Evolutionary conservation across 768 basidiomycete species (phyloP).

Genomic region (Lyophyllum semitale): DNA sequence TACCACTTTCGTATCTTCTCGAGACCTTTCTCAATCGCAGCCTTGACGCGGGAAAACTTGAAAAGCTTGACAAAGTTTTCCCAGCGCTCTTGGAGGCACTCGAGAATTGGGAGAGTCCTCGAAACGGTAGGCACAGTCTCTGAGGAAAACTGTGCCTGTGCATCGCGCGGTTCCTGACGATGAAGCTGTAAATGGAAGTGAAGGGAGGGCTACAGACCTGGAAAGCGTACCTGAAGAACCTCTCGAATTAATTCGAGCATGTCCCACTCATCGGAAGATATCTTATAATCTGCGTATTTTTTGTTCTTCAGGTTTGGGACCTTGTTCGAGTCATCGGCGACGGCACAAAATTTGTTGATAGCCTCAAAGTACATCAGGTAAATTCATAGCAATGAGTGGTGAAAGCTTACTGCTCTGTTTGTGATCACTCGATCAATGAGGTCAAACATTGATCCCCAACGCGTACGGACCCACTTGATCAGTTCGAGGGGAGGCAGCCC

Average conservation of each 20-base stretch:
- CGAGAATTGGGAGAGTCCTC: slow-evolving; percentile 25
- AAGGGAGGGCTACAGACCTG: slow-evolving; percentile 14
- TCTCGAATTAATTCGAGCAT: too few species aligned
- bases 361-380: slow-evolving; percentile 11
- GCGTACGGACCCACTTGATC: slow-evolving; percentile 27
- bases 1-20: too few species aligned
- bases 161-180: slow-evolving; percentile 22
- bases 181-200: not conserved
- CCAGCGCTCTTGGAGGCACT: slow-evolving; percentile 23
- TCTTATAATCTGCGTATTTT: slow-evolving; percentile 22
- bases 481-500: slow-evolving; percentile 21
- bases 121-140: slow-evolving; percentile 23
- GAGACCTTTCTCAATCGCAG: slow-evolving; percentile 22
- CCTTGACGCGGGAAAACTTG: slow-evolving; percentile 18
- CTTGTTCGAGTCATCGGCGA: slow-evolving; percentile 21
- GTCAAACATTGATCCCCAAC: slow-evolving; percentile 30
- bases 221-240: slow-evolving; percentile 24
- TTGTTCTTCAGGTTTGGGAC: slow-evolving; percentile 28
- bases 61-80: slow-evolving; percentile 12
- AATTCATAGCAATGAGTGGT: too few species aligned
- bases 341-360: slow-evolving; percentile 20
- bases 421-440: slow-evolving; percentile 18
- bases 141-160: slow-evolving; percentile 24
- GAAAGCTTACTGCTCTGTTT: slow-evolving; percentile 6
- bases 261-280: slow-evolving; percentile 22